These are phyloP conservation scores for Neurospora sp. DNA, from an alignment of 495 filamentous ascomycete genomes.

Conservation along the genomic window DNA sequence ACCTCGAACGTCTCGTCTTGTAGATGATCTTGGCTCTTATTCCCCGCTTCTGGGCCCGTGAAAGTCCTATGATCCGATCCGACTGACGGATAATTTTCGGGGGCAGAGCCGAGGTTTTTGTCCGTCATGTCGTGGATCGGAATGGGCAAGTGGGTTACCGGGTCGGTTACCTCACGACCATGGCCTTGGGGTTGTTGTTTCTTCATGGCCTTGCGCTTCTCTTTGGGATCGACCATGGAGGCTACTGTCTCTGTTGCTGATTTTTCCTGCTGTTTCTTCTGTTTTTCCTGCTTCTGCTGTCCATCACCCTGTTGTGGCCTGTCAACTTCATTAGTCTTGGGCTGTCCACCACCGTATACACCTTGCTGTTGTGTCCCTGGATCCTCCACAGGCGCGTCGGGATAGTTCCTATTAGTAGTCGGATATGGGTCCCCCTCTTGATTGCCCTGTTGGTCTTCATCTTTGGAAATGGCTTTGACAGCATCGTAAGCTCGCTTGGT, in stretches of 20 bases:
- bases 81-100: slow-evolving; percentile 43
- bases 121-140: slow-evolving; percentile 54
- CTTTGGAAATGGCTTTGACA: slow-evolving; percentile 33
- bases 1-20: slow-evolving; percentile 36
- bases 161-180: slow-evolving; percentile 59
- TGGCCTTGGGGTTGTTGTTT: slow-evolving; percentile 37
- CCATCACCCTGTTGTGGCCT: neutral
- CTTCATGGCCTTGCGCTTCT: slow-evolving; percentile 51
- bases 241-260: slow-evolving; percentile 44
- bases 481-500: slow-evolving; percentile 27
- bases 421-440: slow-evolving; percentile 31
- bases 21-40: slow-evolving; percentile 37
- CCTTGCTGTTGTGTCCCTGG: slow-evolving; percentile 24
- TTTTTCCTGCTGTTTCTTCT: slow-evolving; percentile 18
- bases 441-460: slow-evolving; percentile 26
- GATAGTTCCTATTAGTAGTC: slow-evolving; percentile 25
- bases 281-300: slow-evolving; percentile 6
- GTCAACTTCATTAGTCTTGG: slow-evolving; percentile 6
- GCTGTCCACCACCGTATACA: slow-evolving; percentile 42
- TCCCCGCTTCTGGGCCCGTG: slow-evolving; percentile 37
- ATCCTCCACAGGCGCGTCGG: neutral
- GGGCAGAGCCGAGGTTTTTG: slow-evolving; percentile 43
- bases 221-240: slow-evolving; percentile 40
- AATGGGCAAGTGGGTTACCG: slow-evolving; percentile 58
- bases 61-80: slow-evolving; percentile 30